Evolutionary conservation across 768 basidiomycete species (phyloP).

Genomic region (Mrakia blollopis): DNA sequence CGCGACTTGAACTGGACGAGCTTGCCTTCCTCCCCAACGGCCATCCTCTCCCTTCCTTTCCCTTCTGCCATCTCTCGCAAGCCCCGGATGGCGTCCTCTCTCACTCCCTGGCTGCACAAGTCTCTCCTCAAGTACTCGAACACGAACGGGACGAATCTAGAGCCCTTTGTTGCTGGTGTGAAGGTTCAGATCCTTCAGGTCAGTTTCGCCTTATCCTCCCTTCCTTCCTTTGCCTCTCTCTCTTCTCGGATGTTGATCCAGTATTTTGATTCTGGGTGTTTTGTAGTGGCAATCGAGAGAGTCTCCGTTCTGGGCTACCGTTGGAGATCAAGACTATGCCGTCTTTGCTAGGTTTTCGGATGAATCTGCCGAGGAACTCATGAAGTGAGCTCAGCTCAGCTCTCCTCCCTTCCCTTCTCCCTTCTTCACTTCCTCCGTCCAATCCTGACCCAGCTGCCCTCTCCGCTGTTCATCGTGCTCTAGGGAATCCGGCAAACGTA

Average conservation of each 20-base stretch:
- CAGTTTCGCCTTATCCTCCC: constrained; percentile 34
- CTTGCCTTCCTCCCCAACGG: too few relatives aligned
- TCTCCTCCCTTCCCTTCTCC: constrained; percentile 11
- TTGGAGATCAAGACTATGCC: not conserved
- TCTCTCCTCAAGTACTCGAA: not conserved
- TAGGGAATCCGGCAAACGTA: not conserved
- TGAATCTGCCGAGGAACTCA: not conserved
- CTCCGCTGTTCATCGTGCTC: not conserved
- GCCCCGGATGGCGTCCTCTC: constrained; percentile 39
- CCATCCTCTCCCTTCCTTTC: not conserved
- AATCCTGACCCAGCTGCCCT: not conserved
- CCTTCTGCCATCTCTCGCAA: too few relatives aligned
- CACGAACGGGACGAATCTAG: not conserved
- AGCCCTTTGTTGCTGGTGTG: not conserved
- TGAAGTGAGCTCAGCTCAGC: not conserved
- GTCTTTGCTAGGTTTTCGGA: not conserved
- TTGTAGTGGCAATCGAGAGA: not conserved
- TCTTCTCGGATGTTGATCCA: not conserved
- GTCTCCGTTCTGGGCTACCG: not conserved
- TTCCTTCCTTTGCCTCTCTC: constrained; percentile 42
- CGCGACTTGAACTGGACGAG: too few relatives aligned
- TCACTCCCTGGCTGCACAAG: constrained; percentile 34
- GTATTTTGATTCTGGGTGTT: not conserved
- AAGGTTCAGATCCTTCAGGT: not conserved
- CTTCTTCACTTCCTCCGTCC: not conserved